Percentiles rank a stretch among this genome's conserved stretches.
These are phyloP conservation scores for Jamesozyma lodderae DNA, from an alignment of 805 yeast genomes.

Conservation along the genomic window DNA sequence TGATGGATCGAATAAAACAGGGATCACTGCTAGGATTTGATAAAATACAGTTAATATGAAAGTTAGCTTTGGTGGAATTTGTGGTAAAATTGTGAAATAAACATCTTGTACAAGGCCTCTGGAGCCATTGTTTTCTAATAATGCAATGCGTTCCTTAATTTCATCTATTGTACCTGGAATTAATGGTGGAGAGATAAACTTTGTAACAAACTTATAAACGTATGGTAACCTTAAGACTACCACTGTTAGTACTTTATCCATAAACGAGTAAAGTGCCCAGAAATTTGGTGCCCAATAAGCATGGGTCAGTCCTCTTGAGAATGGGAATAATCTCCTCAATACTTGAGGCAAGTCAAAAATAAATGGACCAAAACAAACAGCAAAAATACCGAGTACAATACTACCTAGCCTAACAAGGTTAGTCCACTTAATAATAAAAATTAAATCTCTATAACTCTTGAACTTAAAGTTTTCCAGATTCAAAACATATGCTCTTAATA, in stretches of 20 bases:
- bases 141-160: slow-evolving; percentile 26
- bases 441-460: slow-evolving; percentile 28
- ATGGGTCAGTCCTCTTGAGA: slow-evolving; percentile 89
- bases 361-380: slow-evolving; percentile 74
- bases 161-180: slow-evolving; percentile 26
- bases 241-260: slow-evolving; percentile 60
- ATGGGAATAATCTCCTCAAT: slow-evolving; percentile 72
- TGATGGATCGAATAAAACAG: slow-evolving; percentile 61
- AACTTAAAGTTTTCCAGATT: slow-evolving; percentile 31
- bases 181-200: slow-evolving; percentile 28
- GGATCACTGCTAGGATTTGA: slow-evolving; percentile 69
- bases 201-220: slow-evolving; percentile 35
- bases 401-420: slow-evolving; percentile 54
- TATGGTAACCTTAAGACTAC: slow-evolving; percentile 32
- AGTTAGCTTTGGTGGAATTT: slow-evolving; percentile 67
- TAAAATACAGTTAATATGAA: slow-evolving; percentile 76
- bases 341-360: slow-evolving; percentile 56
- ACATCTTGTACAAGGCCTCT: slow-evolving; percentile 91
- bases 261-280: slow-evolving; percentile 88
- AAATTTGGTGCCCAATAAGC: slow-evolving; percentile 99
- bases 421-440: slow-evolving; percentile 40
- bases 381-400: slow-evolving; percentile 53
- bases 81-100: slow-evolving; percentile 69
- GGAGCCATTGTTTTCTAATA: slow-evolving; percentile 41
- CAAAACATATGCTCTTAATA: slow-evolving; percentile 64